Conservation (phyloP, 2,329 filamentous ascomycete species). For the Fusarium sp. region DNA sequence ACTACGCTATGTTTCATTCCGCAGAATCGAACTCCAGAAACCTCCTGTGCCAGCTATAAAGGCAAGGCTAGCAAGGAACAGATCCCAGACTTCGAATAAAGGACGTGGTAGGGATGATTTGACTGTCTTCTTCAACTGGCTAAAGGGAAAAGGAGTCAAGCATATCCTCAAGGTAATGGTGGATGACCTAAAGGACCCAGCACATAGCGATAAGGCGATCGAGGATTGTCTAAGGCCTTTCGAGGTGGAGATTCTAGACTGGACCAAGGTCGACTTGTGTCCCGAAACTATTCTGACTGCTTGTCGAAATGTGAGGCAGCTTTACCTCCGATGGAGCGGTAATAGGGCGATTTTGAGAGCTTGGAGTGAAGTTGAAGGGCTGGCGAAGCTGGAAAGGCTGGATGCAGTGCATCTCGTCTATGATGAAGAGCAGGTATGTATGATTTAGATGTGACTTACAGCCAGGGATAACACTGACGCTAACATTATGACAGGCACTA, state of each 20-base stretch:
- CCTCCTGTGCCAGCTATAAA: background rate
- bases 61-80: background rate
- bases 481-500: background rate
- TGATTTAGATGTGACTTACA: too few species aligned
- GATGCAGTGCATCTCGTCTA: slow-evolving; percentile 1
- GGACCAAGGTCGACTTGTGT: slow-evolving; percentile 10
- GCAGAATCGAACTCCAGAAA: background rate
- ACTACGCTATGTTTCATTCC: background rate
- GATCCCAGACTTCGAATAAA: background rate
- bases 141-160: slow-evolving; percentile 8
- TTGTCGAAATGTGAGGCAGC: background rate
- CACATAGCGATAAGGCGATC: slow-evolving; percentile 19
- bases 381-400: slow-evolving; percentile 1
- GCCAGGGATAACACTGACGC: background rate
- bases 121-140: slow-evolving; percentile 20
- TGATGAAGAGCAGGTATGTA: background rate
- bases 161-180: slow-evolving; percentile 13
- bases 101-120: background rate
- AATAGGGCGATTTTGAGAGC: slow-evolving; percentile 19
- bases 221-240: slow-evolving; percentile 1
- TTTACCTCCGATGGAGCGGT: slow-evolving; percentile 5
- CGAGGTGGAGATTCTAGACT: slow-evolving; percentile 20
- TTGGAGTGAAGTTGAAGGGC: slow-evolving; percentile 21
- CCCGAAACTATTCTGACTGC: background rate
- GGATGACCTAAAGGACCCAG: background rate